phyloP scores from a whole-genome alignment of 108 stramenopile species.

The Tribonema minus region DNA sequence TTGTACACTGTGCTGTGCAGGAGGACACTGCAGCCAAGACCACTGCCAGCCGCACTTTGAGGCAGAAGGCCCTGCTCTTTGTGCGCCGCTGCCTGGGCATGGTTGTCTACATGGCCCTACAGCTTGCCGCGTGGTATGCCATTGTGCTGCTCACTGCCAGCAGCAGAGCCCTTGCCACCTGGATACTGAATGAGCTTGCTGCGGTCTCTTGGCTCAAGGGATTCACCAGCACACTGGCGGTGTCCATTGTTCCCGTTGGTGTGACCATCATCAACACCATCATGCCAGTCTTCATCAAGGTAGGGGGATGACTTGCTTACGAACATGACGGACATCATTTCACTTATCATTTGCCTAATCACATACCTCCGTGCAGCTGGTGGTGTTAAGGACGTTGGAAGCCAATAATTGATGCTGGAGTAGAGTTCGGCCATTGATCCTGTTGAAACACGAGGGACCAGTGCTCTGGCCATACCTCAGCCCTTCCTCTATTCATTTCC shows the following conservation, averaged over 20 bases:
- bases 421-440: too few species aligned
- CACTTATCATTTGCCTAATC: too few species aligned
- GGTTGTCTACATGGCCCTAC: background rate
- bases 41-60: background rate
- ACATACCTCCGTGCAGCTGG: too few species aligned
- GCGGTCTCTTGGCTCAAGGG: constrained; percentile 11
- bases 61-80: background rate
- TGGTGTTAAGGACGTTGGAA: too few species aligned
- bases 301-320: too few species aligned
- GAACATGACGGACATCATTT: too few species aligned
- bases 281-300: constrained; percentile 49
- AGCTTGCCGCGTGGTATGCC: constrained; percentile 44
- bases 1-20: background rate
- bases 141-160: constrained; percentile 48
- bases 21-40: background rate
- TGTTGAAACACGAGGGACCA: too few species aligned
- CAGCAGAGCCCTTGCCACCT: constrained; percentile 22
- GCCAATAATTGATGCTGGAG: too few species aligned
- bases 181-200: constrained; percentile 14
- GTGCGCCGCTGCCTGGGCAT: background rate
- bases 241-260: constrained; percentile 44
- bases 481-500: too few species aligned
- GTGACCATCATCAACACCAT: constrained; percentile 53
- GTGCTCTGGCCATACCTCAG: too few species aligned
- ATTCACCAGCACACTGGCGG: constrained; percentile 8